Conservation (phyloP, 768 basidiomycete species). For the Thelephora aurantiotincta region DNA sequence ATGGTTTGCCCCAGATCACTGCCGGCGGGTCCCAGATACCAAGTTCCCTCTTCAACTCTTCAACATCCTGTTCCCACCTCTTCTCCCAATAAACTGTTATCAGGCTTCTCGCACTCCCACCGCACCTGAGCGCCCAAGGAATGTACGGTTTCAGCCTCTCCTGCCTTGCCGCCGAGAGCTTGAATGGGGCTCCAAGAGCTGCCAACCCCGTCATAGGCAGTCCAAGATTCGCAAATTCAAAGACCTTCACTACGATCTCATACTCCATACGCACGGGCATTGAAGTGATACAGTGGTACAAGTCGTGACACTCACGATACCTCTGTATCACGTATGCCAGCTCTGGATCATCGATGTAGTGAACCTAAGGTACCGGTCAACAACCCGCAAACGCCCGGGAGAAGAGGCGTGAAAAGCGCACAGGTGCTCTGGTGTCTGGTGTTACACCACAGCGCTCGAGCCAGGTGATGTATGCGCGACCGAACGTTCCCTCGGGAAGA, state of each 20-base stretch:
- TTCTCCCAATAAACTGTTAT: slow-evolving; percentile 95
- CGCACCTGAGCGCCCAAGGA: slow-evolving; percentile 85
- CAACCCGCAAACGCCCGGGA: background rate
- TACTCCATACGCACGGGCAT: slow-evolving; percentile 83
- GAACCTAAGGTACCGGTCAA: slow-evolving; percentile 45
- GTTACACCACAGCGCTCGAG: slow-evolving; percentile 76
- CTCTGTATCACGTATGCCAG: slow-evolving; percentile 97
- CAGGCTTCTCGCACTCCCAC: slow-evolving; percentile 56
- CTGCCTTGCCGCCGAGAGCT: slow-evolving; percentile 35
- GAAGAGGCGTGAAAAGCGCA: slow-evolving; percentile 20
- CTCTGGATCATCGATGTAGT: slow-evolving; percentile 89
- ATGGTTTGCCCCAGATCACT: slow-evolving; percentile 51
- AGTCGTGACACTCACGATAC: slow-evolving; percentile 95
- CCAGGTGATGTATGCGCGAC: slow-evolving; percentile 81
- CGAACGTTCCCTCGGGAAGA: slow-evolving; percentile 72
- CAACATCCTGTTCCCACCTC: slow-evolving; percentile 75
- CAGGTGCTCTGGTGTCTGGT: slow-evolving; percentile 88
- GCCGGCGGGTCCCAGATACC: slow-evolving; percentile 77
- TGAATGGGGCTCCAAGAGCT: slow-evolving; percentile 64
- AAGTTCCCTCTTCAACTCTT: slow-evolving; percentile 73
- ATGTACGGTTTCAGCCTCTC: slow-evolving; percentile 57
- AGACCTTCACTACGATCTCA: slow-evolving; percentile 88
- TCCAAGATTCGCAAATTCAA: slow-evolving; percentile 86
- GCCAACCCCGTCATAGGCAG: slow-evolving; percentile 81
- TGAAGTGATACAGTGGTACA: slow-evolving; percentile 85